Base-by-base conservation (phyloP, 371 early-diverging fungal genomes). In the Catenaria anguillulae region DNA sequence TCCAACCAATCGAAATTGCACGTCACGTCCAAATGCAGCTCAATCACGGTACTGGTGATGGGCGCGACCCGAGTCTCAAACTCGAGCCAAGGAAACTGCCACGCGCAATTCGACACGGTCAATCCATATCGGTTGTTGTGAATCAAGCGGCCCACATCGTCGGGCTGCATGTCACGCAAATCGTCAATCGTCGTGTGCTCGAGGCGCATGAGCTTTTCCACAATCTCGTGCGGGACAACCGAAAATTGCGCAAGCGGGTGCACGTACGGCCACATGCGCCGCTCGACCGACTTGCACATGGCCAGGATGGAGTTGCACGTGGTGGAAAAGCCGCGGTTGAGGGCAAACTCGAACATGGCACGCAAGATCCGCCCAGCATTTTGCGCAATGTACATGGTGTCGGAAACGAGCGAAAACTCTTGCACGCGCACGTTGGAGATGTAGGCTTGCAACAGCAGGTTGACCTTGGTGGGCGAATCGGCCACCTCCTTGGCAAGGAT, bases 1-100 rank as follows among this genome's bases (percentile, higher is more conserved):
- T 93, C 94, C 67, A 83, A 86, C 96, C 96, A 97, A 6, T 81
- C 77, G 75, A 96, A 97, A 65, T 90, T 92, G 8, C 86, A 79
- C 0, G 84, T 84, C 2, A 92, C 76, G 5, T 78, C 77, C 33
- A 95, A 70, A 6, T 85, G 81, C 19, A 96, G 77, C 17, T 86
- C 78, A 33, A 97, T 75, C 3, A 97, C 91, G 15, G 82, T 85
- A n/a, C 90, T 75, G 13, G 96, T 93, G 58, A 97, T 88, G 1
- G 98, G 98, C 0, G 84, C 86, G 36, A 95, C 81, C 37, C 78
- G 73, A 0, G 88, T 86, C 23, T 86, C 83, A 43, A 97, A 73
- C 17, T 81, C 64, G 54, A 97, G 69, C 24, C 77, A 72, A 4
- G 98, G 98, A 68, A 97, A 88, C 68, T 92, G 86, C 62, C 83